Base-by-base conservation (phyloP, 768 basidiomycete species). In the Lactarius trivialis region DNA sequence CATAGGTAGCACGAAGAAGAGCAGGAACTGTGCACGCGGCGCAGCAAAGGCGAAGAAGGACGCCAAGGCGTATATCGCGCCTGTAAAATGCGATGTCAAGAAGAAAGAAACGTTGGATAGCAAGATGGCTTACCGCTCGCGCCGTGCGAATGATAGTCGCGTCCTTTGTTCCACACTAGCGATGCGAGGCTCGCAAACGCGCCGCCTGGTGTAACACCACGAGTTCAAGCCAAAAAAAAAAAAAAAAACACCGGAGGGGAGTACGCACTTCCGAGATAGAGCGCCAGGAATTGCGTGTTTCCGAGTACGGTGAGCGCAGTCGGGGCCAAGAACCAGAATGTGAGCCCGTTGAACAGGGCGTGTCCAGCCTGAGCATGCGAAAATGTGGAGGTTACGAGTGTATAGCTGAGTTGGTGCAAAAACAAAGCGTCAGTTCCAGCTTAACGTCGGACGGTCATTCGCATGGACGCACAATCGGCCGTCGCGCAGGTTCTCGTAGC, bases 1-100 rank as follows among this genome's bases (percentile, higher is more conserved):
- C 60, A 89, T 76, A 28, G 91, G 91, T 28, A 92, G 74, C 67
- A 92, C 82, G 36, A 84, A 88, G 72, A 89, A 93, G 48, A 93
- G 72, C 8, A 80, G 74, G 71, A 93, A 88, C 1, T 76, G 85
- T 68, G 83, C 76, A 17, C 68, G 81, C 5, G 92, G 91, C 15
- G 82, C 83, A 1, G 82, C 73, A 71, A 85, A 88, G 6, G 89
- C 89, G 55, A 89, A 83, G 71, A 86, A 81, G 4, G 89, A 82
- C n/a, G 88, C 73, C 30, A 83, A 73, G 4, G 86, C 82, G 71
- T 85, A 88, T 53, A 90, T 82, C 14, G 90, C 86, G 60, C 86
- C 90, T 88, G 67, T 30, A 55, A 45, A 8, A 32, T 28, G 6
- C 21, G 21, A 36, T 12, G 52, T 58, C 58, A 43, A 19, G 50